phyloP scores from a whole-genome alignment of 192 early-diverging fungal species.

The Obelidium mucronatum region DNA sequence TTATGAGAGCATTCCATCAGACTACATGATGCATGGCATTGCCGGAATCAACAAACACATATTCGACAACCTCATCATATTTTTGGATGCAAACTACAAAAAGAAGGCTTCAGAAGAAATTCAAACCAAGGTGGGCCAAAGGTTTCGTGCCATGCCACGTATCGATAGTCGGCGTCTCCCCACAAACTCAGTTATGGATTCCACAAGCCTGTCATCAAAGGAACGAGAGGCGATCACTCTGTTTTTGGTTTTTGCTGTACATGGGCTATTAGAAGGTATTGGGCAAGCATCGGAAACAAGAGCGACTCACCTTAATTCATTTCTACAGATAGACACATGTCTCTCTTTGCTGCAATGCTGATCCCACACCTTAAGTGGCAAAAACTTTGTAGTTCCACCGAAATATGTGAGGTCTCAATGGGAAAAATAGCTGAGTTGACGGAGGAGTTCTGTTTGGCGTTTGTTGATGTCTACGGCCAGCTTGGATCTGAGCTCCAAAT shows the following conservation, averaged over 20 bases:
- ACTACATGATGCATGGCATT: slow-evolving; percentile 1
- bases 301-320: too few species aligned
- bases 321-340: too few species aligned
- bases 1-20: not conserved
- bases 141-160: not conserved
- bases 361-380: not conserved
- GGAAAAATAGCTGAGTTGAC: not conserved
- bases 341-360: not conserved
- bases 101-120: not conserved
- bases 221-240: not conserved
- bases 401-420: not conserved
- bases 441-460: not conserved
- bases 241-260: not conserved
- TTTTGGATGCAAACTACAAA: not conserved
- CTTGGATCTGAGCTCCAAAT: not conserved
- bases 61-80: not conserved
- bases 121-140: not conserved
- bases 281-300: too few species aligned
- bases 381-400: not conserved
- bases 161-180: not conserved
- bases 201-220: not conserved
- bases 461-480: not conserved
- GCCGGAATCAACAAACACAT: slow-evolving; percentile 10
- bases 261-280: not conserved
- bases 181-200: not conserved